phyloP scores from a whole-genome alignment of 2,329 filamentous ascomycete genomes.

The Paecilomyces sp. region DNA sequence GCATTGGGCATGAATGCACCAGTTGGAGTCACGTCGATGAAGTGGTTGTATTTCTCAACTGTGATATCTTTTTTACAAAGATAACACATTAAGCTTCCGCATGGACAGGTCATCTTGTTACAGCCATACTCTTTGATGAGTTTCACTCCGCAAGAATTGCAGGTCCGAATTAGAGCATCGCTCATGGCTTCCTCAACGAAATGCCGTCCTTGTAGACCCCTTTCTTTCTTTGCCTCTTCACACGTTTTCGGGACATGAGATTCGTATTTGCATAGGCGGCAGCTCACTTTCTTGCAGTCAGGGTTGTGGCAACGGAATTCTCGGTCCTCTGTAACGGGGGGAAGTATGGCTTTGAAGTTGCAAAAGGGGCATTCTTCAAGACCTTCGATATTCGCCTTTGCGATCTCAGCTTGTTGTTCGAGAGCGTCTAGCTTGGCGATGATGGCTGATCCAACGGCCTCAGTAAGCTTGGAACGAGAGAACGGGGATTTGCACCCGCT shows the following conservation, averaged over 20 bases:
- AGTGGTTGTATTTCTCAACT: conserved; percentile 60
- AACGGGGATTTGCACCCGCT: conserved; percentile 61
- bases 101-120: conserved; percentile 76
- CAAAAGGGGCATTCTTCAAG: conserved; percentile 76
- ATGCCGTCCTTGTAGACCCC: conserved; percentile 55
- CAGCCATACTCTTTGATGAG: conserved; percentile 76
- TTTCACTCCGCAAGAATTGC: conserved; percentile 57
- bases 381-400: conserved; percentile 62
- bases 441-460: conserved; percentile 53
- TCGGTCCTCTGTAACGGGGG: conserved; percentile 57
- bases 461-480: conserved; percentile 44
- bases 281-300: conserved; percentile 58
- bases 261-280: conserved; percentile 59
- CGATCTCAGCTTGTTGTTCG: conserved; percentile 63
- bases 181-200: conserved; percentile 80
- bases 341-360: conserved; percentile 68
- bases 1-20: background rate
- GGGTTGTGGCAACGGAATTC: conserved; percentile 67
- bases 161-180: conserved; percentile 66
- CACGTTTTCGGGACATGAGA: conserved; percentile 70
- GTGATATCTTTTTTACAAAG: conserved; percentile 57
- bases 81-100: conserved; percentile 48
- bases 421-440: conserved; percentile 60
- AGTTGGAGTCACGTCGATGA: conserved; percentile 32
- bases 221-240: conserved; percentile 56